These are phyloP conservation scores for Colletotrichum sp. DNA, from an alignment of 2,329 filamentous ascomycete genomes.

Conservation along the genomic window DNA sequence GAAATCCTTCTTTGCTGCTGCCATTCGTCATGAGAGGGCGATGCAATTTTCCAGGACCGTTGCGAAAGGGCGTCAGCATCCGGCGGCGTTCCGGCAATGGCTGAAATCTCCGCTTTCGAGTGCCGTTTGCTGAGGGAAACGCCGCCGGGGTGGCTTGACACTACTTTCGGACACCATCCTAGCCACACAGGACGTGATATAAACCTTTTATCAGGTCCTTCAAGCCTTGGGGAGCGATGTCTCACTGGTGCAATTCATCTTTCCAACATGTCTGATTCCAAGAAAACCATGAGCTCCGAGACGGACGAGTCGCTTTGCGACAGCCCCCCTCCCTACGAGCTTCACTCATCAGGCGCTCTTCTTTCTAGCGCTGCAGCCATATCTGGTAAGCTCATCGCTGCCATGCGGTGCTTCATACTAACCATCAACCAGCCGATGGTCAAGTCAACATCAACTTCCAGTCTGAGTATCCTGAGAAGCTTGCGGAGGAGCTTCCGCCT, in stretches of 20 bases:
- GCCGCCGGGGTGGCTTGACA: background rate
- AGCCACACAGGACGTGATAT: background rate
- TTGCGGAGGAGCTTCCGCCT: background rate
- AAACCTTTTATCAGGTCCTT: background rate
- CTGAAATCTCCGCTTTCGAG: background rate
- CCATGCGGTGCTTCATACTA: background rate
- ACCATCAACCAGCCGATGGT: background rate
- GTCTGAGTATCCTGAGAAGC: background rate
- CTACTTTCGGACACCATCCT: accelerated
- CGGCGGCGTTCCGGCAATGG: background rate
- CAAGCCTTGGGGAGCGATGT: accelerated
- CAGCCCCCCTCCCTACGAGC: background rate
- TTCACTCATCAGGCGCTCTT: constrained; percentile 4
- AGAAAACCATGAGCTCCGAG: background rate
- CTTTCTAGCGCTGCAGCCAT: background rate
- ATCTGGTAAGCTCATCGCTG: background rate
- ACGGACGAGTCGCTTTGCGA: background rate
- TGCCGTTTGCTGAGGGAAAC: background rate
- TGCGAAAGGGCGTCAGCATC: too few relatives aligned
- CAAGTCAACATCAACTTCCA: background rate
- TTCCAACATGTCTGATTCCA: background rate
- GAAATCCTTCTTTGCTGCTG: background rate
- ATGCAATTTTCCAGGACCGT: too few relatives aligned
- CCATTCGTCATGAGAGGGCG: background rate
- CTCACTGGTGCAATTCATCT: background rate